Conservation (phyloP, 495 filamentous ascomycete species). For the Annulohypoxylon maeteangense region DNA sequence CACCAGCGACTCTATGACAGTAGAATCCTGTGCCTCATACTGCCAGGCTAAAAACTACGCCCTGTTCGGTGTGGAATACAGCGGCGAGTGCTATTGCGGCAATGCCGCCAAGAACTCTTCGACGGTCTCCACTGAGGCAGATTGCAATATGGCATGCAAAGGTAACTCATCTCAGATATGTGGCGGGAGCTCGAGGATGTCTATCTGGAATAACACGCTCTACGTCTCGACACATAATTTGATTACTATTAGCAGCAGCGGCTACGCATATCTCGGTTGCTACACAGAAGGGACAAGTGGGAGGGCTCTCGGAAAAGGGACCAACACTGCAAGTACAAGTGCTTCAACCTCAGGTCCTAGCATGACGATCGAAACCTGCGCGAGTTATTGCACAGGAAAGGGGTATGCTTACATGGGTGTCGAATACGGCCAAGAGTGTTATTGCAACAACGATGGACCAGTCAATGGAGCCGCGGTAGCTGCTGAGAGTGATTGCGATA, state of each 20-base stretch:
- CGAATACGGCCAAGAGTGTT: conserved; percentile 50
- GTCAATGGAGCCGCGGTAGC: conserved; percentile 22
- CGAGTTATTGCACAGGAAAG: conserved; percentile 43
- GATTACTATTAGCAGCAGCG: background rate
- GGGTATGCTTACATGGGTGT: conserved; percentile 43
- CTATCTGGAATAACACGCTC: conserved; percentile 33
- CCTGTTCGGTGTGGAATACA: conserved; percentile 42
- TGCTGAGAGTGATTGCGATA: conserved; percentile 43
- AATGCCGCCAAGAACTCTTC: conserved; percentile 24
- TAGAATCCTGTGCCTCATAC: conserved; percentile 36
- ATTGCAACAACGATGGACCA: conserved; percentile 41
- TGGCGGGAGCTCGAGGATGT: conserved; percentile 32
- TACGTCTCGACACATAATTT: conserved; percentile 27
- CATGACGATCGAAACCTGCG: conserved; percentile 51
- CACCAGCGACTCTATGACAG: conserved; percentile 32
- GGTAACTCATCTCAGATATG: conserved; percentile 43
- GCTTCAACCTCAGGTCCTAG: conserved; percentile 19
- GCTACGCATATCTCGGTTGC: conserved; percentile 33
- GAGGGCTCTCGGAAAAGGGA: conserved; percentile 35
- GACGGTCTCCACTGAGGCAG: background rate
- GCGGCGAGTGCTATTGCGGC: conserved; percentile 51
- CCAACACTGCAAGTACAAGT: conserved; percentile 4
- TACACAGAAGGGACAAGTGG: conserved; percentile 35
- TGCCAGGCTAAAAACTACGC: conserved; percentile 41
- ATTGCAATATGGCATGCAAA: conserved; percentile 53